Evolutionary conservation across 495 filamentous ascomycete species (phyloP), one percentile per base, ranked within the genome.

Genomic region (Annulohypoxylon moriforme): DNA sequence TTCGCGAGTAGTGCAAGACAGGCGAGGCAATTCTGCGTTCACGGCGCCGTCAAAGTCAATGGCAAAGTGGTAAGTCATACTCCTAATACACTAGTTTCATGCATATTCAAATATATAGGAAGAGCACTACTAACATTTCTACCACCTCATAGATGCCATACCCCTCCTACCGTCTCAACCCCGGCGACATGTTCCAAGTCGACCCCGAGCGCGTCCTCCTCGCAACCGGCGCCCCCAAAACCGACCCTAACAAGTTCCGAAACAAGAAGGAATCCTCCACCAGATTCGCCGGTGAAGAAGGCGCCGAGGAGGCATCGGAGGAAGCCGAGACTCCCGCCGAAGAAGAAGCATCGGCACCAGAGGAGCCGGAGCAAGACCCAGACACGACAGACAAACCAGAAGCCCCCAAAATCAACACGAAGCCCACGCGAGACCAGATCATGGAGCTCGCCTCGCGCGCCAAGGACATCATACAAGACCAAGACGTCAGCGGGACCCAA

Each of bases 101-200:
- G 10, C 3, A 22, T 60, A 59, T 16, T 27, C 6, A 11, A 29
- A 55, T 27, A 20, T 60, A 20, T 44, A 44, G 11, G 1, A 27
- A 47, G 14, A 38, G 57, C 22, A 13, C 24, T 9, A 1, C 69
- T 72, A 42, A 73, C 40, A 24, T 61, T n/a, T n/a, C 6, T 11
- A 8, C 49, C 53, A 27, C 34, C 25, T 3, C 33, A 27, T 73
- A 98, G 96, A 97, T 98, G 92, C 86, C 84, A 50, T 90, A 97
- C 77, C 94, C 96, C 0, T 90, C 93, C 68, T 99, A 98, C 81
- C 91, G 94, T 75, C 90, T 99, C 27, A 99, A 99, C 80, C 96
- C 96, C 9, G 96, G 96, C 53, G 96, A 99, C 77, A 91, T 99
- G 85, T 99, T 98, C 86, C 92, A 95, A 75, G 96, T 99, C 75